Evolutionary conservation across 2,329 filamentous ascomycete genomes (phyloP).

Genomic region (Corniculantispora saksenae): DNA sequence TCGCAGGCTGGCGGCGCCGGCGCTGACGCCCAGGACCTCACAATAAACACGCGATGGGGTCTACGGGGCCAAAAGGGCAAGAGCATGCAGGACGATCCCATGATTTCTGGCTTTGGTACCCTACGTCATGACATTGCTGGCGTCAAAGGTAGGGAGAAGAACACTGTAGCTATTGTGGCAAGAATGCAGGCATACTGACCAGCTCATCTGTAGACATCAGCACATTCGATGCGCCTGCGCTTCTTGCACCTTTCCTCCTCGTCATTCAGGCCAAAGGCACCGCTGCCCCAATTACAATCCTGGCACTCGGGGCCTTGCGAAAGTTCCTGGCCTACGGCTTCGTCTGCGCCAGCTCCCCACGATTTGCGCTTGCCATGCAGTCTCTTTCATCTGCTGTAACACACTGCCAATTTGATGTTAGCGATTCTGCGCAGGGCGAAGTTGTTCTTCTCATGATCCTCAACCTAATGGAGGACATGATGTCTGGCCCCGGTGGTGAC

Average conservation of each 20-base stretch:
- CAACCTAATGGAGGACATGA: constrained; percentile 97
- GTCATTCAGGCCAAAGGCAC: constrained; percentile 96
- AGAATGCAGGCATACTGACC: neutral
- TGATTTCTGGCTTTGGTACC: constrained; percentile 92
- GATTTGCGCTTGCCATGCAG: constrained; percentile 90
- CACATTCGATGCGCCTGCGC: constrained; percentile 82
- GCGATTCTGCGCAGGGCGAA: constrained; percentile 91
- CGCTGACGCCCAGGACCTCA: constrained; percentile 54
- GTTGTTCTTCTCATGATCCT: constrained; percentile 92
- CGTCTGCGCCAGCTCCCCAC: constrained; percentile 79
- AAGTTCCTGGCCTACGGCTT: constrained; percentile 97
- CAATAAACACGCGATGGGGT: constrained; percentile 84
- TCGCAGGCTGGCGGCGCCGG: constrained; percentile 36
- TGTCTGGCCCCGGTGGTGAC: constrained; percentile 88
- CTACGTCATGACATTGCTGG: constrained; percentile 83
- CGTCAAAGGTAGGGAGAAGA: constrained; percentile 65
- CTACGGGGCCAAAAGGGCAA: constrained; percentile 92
- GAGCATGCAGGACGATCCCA: constrained; percentile 94
- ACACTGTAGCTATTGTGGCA: neutral
- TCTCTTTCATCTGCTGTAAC: constrained; percentile 92
- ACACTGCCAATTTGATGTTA: constrained; percentile 96
- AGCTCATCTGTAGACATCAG: constrained; percentile 66
- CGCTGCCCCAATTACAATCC: constrained; percentile 91
- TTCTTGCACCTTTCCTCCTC: constrained; percentile 92
- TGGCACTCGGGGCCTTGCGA: constrained; percentile 88